Conservation (phyloP, 495 filamentous ascomycete species). For the Mycothermus thermophilus region DNA sequence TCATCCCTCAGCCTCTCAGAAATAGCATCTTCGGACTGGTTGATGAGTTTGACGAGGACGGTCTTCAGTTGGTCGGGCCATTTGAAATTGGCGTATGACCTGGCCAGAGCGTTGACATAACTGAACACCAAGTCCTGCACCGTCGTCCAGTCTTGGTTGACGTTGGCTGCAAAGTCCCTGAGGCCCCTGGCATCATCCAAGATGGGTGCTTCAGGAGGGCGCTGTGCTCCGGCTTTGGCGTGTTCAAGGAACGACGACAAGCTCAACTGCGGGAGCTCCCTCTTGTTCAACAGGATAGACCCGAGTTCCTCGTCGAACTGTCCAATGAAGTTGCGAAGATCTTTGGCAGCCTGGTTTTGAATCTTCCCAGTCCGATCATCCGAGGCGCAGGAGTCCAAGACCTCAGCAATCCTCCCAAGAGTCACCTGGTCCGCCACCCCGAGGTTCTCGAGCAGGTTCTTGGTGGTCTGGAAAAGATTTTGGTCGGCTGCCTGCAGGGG, state of each 20-base stretch:
- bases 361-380: slow-evolving; percentile 32
- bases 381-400: slow-evolving; percentile 35
- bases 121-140: slow-evolving; percentile 48
- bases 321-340: slow-evolving; percentile 28
- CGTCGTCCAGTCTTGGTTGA: slow-evolving; percentile 44
- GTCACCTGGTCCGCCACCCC: slow-evolving; percentile 43
- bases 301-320: slow-evolving; percentile 31
- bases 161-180: slow-evolving; percentile 35
- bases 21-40: slow-evolving; percentile 53
- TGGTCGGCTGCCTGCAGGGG: slow-evolving; percentile 57
- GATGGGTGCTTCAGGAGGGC: slow-evolving; percentile 31
- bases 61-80: slow-evolving; percentile 68
- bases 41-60: slow-evolving; percentile 51
- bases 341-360: slow-evolving; percentile 23
- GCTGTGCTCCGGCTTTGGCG: slow-evolving; percentile 48
- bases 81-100: slow-evolving; percentile 45
- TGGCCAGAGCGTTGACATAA: slow-evolving; percentile 49
- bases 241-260: slow-evolving; percentile 69
- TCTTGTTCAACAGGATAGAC: slow-evolving; percentile 28
- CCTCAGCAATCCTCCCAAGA: slow-evolving; percentile 37
- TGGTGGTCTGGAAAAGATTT: slow-evolving; percentile 56
- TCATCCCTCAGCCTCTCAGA: too few species aligned
- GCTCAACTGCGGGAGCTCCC: slow-evolving; percentile 27
- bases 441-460: slow-evolving; percentile 51
- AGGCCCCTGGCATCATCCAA: slow-evolving; percentile 47